These are phyloP conservation scores for Phaeosphaeria sp. DNA, from an alignment of 2,329 filamentous ascomycete species.

Conservation along the genomic window DNA sequence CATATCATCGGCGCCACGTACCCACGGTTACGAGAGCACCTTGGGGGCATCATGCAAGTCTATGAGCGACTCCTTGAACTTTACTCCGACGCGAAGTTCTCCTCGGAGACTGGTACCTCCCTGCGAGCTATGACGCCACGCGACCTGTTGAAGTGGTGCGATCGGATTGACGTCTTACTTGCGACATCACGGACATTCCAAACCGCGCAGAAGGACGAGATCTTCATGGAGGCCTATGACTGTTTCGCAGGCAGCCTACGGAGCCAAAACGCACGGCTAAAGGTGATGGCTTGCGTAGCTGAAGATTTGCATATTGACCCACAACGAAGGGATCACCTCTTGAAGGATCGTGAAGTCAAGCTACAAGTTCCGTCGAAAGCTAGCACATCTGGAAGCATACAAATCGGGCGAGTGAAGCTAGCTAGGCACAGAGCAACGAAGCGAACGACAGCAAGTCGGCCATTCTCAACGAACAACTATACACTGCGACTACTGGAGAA, in stretches of 20 bases:
- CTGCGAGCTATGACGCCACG: constrained; percentile 71
- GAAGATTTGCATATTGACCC: constrained; percentile 87
- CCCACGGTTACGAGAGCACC: constrained; percentile 68
- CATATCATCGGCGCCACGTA: constrained; percentile 75
- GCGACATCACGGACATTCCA: constrained; percentile 66
- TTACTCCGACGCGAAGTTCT: constrained; percentile 54
- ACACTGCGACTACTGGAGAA: constrained; percentile 87
- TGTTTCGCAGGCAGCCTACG: constrained; percentile 87
- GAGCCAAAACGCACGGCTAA: constrained; percentile 65
- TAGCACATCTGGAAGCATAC: constrained; percentile 34
- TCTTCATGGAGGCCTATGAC: constrained; percentile 93
- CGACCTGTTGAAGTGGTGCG: constrained; percentile 92
- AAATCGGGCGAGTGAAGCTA: constrained; percentile 53
- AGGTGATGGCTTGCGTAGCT: constrained; percentile 74
- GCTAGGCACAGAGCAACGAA: constrained; percentile 51
- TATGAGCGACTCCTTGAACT: constrained; percentile 56
- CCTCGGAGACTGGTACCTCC: constrained; percentile 61
- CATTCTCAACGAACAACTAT: constrained; percentile 88
- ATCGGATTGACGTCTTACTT: constrained; percentile 73
- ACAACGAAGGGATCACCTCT: constrained; percentile 79
- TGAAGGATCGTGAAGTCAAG: constrained; percentile 75
- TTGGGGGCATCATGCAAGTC: constrained; percentile 63
- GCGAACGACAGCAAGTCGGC: constrained; percentile 50
- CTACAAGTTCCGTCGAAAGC: constrained; percentile 48
- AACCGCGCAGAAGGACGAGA: constrained; percentile 77